These are phyloP conservation scores for Aspergillus novoparasiticus DNA, from an alignment of 2,329 filamentous ascomycete genomes.

Conservation along the genomic window DNA sequence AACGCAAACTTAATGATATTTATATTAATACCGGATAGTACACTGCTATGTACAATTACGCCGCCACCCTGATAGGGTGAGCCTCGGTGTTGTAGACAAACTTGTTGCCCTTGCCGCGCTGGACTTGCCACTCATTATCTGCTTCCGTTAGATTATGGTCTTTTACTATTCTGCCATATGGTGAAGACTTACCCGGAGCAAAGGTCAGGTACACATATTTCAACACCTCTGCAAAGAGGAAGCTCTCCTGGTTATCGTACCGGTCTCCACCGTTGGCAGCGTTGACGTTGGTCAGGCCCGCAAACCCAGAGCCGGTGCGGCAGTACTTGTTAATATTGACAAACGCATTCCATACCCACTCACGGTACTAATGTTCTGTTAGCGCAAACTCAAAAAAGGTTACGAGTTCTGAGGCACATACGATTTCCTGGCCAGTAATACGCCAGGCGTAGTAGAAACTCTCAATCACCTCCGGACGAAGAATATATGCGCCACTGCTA, in stretches of 20 bases:
- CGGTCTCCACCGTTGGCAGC: constrained; percentile 61
- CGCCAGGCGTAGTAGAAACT: constrained; percentile 86
- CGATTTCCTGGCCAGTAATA: constrained; percentile 68
- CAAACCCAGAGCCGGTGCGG: constrained; percentile 67
- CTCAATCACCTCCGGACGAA: constrained; percentile 81
- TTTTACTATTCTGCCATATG: too few species aligned
- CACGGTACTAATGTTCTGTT: constrained; percentile 60
- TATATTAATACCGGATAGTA: neutral
- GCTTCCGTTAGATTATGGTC: constrained; percentile 13
- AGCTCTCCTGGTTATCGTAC: constrained; percentile 78
- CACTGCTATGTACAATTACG: constrained; percentile 11
- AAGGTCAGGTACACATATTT: constrained; percentile 81
- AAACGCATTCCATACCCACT: constrained; percentile 83
- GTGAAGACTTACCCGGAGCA: constrained; percentile 40
- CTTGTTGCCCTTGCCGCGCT: constrained; percentile 51
- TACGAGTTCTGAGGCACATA: constrained; percentile 18
- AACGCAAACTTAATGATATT: neutral
- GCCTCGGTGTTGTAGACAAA: constrained; percentile 69
- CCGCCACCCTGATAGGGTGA: constrained; percentile 49
- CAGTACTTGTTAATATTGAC: constrained; percentile 66
- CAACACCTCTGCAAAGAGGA: constrained; percentile 83
- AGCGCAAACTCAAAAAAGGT: constrained; percentile 9
- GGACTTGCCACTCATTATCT: constrained; percentile 63
- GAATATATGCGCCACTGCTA: constrained; percentile 60
- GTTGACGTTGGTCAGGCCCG: constrained; percentile 68